Evolutionary conservation across 2,329 filamentous ascomycete genomes (phyloP), one percentile per base, ranked within the genome.

Genomic region (Bipolaris cookei): DNA sequence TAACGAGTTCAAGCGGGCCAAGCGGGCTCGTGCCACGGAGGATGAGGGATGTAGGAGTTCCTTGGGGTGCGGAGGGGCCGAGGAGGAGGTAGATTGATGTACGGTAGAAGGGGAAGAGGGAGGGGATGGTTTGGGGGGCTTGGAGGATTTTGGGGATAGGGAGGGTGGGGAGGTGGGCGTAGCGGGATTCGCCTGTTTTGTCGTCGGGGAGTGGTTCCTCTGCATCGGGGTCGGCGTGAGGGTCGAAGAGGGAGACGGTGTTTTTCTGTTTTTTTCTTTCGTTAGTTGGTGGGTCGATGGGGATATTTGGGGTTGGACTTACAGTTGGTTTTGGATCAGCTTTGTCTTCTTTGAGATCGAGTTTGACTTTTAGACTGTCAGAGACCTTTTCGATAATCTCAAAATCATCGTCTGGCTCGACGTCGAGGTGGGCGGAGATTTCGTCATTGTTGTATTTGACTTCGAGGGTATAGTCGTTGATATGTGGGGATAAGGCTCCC

Each of bases 31-130:
- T 86, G 0, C 82, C 88, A 18, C 79, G 82, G 3, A 92, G 80
- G 0, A 85, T 69, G 11, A 91, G 79, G 0, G 84, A 84, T 37
- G 79, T 83, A 2, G 84, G 82, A 4, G 76, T 82, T 42, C 76
- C 73, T 28, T 78, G 72, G 34, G 75, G 71, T 3, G 82, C 77
- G 0, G 81, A 73, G 0, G 86, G 82, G 0, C 85, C 84, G 1
- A 91, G 76, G 1, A 92, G 79, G 0, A 92, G 78, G 63, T 90
- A 92, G 7, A 88, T 81, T 0, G 81, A 86, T 0, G 85, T 88
- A 41, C 89, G 82, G 59, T 79, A 87, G 77, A 89, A 90, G 0
- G 88, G 82, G 62, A 86, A 91, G 0, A 92, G 80, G 0, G 86
- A 73, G 0, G 89, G 87, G 10, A 92, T 87, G 0, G 77, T 76